A percentile compares a stretch with the other conserved stretches of the same genome.
Conservation (phyloP, 2,329 filamentous ascomycete species). For the Metarhizium sp. region DNA sequence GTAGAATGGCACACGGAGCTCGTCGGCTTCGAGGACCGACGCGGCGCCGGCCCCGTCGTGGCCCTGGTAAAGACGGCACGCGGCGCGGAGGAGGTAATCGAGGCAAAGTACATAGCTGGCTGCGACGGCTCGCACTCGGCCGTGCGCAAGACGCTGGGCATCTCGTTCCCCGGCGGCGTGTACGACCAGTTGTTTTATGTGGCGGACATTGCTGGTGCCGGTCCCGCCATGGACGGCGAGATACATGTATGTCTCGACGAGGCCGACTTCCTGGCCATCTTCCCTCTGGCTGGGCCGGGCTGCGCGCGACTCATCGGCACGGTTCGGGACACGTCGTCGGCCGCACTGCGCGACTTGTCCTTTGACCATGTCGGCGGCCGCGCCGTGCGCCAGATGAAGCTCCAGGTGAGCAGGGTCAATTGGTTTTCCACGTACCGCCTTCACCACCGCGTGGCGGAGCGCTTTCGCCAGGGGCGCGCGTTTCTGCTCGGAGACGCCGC, state of each 20-base stretch:
- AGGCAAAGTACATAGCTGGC: constrained; percentile 11
- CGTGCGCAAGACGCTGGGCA: constrained; percentile 1
- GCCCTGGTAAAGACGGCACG: constrained; percentile 12
- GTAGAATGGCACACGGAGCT: constrained; percentile 15
- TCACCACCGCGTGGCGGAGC: constrained; percentile 1
- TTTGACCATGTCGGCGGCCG: background rate
- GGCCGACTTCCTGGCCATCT: constrained; percentile 1
- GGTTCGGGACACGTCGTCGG: background rate
- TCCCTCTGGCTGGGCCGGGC: background rate
- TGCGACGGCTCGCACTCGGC: constrained; percentile 1
- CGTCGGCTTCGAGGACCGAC: constrained; percentile 50
- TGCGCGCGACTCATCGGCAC: constrained; percentile 1
- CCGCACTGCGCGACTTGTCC: background rate
- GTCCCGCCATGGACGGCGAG: constrained; percentile 1
- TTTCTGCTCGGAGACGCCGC: background rate
- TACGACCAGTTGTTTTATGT: constrained; percentile 3
- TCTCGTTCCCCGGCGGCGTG: background rate
- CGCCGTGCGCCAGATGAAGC: background rate
- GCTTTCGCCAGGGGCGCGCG: background rate
- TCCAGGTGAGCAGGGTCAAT: background rate
- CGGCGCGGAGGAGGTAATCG: constrained; percentile 19
- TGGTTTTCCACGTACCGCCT: constrained; percentile 2
- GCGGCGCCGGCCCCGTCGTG: constrained; percentile 47
- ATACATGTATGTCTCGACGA: constrained; percentile 1
- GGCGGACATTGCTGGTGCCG: background rate